These are phyloP conservation scores for Exophiala spinifera DNA, from an alignment of 2,329 filamentous ascomycete genomes.

Conservation along the genomic window DNA sequence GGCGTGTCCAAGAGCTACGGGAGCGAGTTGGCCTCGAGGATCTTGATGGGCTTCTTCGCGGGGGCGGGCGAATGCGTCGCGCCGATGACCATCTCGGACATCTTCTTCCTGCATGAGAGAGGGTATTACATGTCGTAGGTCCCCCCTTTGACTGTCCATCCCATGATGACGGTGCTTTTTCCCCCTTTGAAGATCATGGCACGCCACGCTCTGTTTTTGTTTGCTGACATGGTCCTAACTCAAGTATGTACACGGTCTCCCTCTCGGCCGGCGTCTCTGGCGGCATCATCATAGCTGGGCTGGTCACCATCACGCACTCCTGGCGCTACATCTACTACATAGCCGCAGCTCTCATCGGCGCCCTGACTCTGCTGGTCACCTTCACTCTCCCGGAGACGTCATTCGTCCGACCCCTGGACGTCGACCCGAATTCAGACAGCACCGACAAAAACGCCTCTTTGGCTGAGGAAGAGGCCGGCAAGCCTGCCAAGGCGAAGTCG, in stretches of 20 bases:
- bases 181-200: too few relatives aligned
- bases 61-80: slow-evolving; percentile 52
- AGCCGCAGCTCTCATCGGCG: slow-evolving; percentile 49
- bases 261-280: slow-evolving; percentile 24
- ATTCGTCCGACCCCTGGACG: too few relatives aligned
- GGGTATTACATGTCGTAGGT: not conserved
- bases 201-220: too few relatives aligned
- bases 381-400: slow-evolving; percentile 57
- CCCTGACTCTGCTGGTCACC: slow-evolving; percentile 47
- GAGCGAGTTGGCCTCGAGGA: slow-evolving; percentile 29
- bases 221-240: too few relatives aligned
- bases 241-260: slow-evolving; percentile 32
- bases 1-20: slow-evolving; percentile 39
- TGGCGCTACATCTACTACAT: slow-evolving; percentile 44
- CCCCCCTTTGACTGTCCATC: too few relatives aligned
- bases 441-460: too few relatives aligned
- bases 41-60: slow-evolving; percentile 50
- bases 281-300: slow-evolving; percentile 35
- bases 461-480: too few relatives aligned
- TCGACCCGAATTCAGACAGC: too few relatives aligned
- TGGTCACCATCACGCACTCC: slow-evolving; percentile 35
- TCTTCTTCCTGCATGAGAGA: slow-evolving; percentile 54
- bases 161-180: too few relatives aligned
- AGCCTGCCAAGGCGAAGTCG: too few relatives aligned
- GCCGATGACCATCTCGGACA: slow-evolving; percentile 53